These are phyloP conservation scores for Colletotrichum zoysiae DNA, from an alignment of 2,329 filamentous ascomycete genomes.

Conservation along the genomic window DNA sequence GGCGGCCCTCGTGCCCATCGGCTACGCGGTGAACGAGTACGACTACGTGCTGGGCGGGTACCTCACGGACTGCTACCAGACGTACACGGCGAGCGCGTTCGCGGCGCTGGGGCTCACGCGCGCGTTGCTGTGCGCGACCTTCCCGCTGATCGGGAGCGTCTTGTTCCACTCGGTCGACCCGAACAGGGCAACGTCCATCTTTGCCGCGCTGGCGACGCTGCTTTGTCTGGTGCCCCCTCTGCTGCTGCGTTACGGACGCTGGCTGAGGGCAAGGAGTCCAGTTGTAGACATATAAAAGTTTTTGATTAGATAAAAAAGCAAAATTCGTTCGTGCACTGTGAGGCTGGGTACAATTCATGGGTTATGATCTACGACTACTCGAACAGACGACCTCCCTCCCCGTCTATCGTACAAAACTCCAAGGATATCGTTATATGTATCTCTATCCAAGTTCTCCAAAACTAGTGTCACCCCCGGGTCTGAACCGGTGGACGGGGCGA, in stretches of 20 bases:
- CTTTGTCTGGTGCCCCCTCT: constrained; percentile 23
- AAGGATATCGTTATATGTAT: no score
- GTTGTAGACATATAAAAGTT: not conserved
- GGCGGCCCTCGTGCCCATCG: constrained; percentile 56
- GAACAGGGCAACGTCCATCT: not conserved
- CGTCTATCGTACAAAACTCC: no score
- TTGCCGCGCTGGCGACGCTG: constrained; percentile 15
- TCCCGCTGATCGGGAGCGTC: constrained; percentile 10
- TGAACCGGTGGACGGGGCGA: no score
- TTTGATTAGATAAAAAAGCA: no score
- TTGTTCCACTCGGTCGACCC: constrained; percentile 19
- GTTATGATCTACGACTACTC: no score
- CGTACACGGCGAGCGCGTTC: constrained; percentile 13
- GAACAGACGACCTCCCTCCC: no score
- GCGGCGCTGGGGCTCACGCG: constrained; percentile 20
- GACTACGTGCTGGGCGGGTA: constrained; percentile 35
- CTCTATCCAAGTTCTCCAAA: no score
- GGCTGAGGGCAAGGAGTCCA: not conserved
- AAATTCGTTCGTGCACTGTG: no score
- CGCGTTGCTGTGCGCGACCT: constrained; percentile 10
- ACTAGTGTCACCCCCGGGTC: no score
- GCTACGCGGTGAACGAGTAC: constrained; percentile 62
- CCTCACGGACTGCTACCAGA: constrained; percentile 30
- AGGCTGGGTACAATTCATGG: no score
- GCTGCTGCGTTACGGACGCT: constrained; percentile 10